A percentile compares a stretch with the other conserved stretches of the same genome.
phyloP scores from a whole-genome alignment of 352 stramenopile species.

The Pseudoperonospora humuli region DNA sequence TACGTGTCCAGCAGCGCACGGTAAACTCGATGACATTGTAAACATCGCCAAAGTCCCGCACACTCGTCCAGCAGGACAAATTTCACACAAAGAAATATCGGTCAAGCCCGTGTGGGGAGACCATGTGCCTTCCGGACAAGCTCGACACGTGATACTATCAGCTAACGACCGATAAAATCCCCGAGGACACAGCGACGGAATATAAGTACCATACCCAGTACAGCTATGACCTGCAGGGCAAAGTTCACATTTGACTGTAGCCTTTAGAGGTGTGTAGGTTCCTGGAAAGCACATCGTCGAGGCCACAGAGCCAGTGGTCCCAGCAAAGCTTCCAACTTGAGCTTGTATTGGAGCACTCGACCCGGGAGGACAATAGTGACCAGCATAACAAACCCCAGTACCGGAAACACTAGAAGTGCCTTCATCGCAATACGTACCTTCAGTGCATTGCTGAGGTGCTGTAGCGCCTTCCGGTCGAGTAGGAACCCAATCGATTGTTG shows the following conservation, averaged over 20 bases:
- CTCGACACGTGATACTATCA: slow-evolving; percentile 92
- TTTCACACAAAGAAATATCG: slow-evolving; percentile 94
- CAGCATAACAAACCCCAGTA: slow-evolving; percentile 85
- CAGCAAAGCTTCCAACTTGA: slow-evolving; percentile 89
- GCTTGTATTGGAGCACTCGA: slow-evolving; percentile 83
- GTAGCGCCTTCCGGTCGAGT: slow-evolving; percentile 66
- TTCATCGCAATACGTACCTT: slow-evolving; percentile 92
- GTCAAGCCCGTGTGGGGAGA: slow-evolving; percentile 86
- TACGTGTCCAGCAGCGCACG: slow-evolving; percentile 89
- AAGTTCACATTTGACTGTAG: slow-evolving; percentile 79
- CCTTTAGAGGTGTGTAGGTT: slow-evolving; percentile 91
- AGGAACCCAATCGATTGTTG: slow-evolving; percentile 89
- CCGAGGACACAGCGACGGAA: slow-evolving; percentile 89
- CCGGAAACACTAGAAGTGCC: slow-evolving; percentile 74
- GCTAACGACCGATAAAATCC: slow-evolving; percentile 92
- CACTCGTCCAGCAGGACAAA: slow-evolving; percentile 90
- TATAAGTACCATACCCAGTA: slow-evolving; percentile 92
- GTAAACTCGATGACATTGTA: slow-evolving; percentile 69
- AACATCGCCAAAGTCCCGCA: slow-evolving; percentile 88
- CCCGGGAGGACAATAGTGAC: slow-evolving; percentile 94
- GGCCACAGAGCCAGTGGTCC: slow-evolving; percentile 81
- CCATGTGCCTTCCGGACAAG: slow-evolving; percentile 93
- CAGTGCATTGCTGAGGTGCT: slow-evolving; percentile 89
- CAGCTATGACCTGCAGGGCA: slow-evolving; percentile 93
- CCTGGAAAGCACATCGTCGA: slow-evolving; percentile 94